Base-by-base conservation (phyloP, 768 basidiomycete species). In the Tricholoma matsutake region DNA sequence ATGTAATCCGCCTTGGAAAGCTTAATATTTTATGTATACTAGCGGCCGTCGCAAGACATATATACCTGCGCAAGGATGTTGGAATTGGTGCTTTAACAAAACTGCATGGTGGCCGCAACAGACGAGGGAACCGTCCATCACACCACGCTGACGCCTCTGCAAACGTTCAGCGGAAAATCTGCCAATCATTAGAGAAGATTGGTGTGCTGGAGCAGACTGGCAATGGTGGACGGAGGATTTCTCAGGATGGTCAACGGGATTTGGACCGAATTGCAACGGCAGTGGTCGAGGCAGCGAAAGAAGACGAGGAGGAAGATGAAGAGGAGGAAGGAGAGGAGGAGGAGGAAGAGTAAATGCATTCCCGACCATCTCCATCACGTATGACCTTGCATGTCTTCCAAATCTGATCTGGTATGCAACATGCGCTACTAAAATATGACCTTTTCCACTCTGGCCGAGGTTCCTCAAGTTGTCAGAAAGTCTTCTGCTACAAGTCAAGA, bases 11-110 rank as follows among this genome's bases (percentile, higher is more conserved):
- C 9, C 47, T 22, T 18, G 28, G 43, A 18, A 31, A 54, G 29
- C 54, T 59, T 53, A 28, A 56, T 59, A 18, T n/a, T 52, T 51
- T 2, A 47, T 32, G 18, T 39, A 59, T 55, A 34, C 34, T 57
- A 97, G 96, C 96, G 74, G 93, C 96, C 65, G 80, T 98, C 70
- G 96, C 96, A 78, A 90, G 96, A 72, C 96, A 98, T 88, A 97
- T 98, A 79, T 98, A 99, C 86, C 91, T 99, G 75, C 93, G 96
- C 76, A 96, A 96, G 82, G 91, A 93, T 73, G 93, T 96, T 69
- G 95, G 95, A 70, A 86, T 96, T 65, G 95, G 94, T 70, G 91
- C 91, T 29, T 86, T 97, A 37, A 88, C 86, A 78, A 98, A 97
- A 85, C 90, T 98, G 43, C 95, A 98, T 80, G 97, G 97, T 76